Base-by-base conservation (phyloP, 306 rosid species). In the Fragaria vesca region DNA sequence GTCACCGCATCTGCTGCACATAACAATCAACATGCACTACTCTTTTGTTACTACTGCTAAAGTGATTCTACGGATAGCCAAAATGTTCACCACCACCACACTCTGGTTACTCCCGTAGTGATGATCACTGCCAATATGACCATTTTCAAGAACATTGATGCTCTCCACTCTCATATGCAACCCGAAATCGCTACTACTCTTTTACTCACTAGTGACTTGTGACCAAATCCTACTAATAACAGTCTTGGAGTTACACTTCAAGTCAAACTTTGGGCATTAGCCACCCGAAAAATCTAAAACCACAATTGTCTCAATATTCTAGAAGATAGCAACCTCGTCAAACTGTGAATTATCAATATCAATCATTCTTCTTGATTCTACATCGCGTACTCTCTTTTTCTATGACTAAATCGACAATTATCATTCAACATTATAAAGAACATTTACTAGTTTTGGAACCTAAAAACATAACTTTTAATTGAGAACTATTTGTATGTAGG, bases 1-100 rank as follows among this genome's bases (percentile, higher is more conserved):
- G 65, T 84, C 73, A 68, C 70, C 74, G 68, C 47, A 46, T 50
- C 79, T 73, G 66, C 81, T 54, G 13, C 42, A 55, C 8, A 9
- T 66, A 78, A 40, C 81, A 21, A 55, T 73, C 52, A 38, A 38
- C 71, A 61, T 72, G 78, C 73, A n/a, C 12, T 12, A 28, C 66
- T 50, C 54, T 36, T 34, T 50, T 16, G 7, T 50, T 50, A 50
- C 20, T 8, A 67, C 16, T 28, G 20, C 32, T 1, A 40, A 30
- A 63, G 12, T 63, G 43, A 63, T 63, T 6, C 69, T 58, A 8
- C 6, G 18, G 11, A 15, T 63, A 32, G 21, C 69, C 2, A 26
- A 6, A 30, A 12, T 4, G 8, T 13, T 60, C 16, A 61, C 5
- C 20, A 8, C 30, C 62, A 2, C 62, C 30, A 57, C 30, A 55